Evolutionary conservation across 805 yeast genomes (phyloP), one percentile per base, ranked within the genome.

Genomic region (Hermanozyma aechmeae): DNA sequence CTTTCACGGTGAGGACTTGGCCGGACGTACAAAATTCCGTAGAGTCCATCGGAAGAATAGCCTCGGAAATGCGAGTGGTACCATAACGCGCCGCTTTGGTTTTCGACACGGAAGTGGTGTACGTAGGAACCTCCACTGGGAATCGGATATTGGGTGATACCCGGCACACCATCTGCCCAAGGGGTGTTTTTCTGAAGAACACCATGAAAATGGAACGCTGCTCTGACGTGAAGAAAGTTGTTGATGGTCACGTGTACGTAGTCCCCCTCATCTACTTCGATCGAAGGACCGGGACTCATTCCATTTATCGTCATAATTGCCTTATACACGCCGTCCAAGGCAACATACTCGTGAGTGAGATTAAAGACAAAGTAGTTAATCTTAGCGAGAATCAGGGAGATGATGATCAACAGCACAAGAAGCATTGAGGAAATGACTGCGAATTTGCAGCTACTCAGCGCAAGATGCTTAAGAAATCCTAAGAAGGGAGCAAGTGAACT

Each of bases 161-260:
- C 69, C 0, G 65, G 52, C 1, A 64, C 71, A 12, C 79, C 79
- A 32, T 72, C 79, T 37, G 65, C 53, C 48, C 53, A 62, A 10
- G 62, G 60, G 7, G 72, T 61, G 2, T 63, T 66, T 8, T 55
- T 50, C 33, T 67, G 72, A 7, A 56, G 51, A 29, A 71, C 39
- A 1, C 79, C 78, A 37, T 73, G 78, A 46, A 68, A 71, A 38
- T 72, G 79, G n/a, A 71, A 28, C 1, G 71, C 40, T 0, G 69
- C 61, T 0, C 59, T 43, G 3, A 52, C 56, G n/a, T 51, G 43
- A 5, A 62, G 47, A 13, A 46, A 40, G 38, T 71, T 72, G 23
- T 43, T 39, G 11, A 68, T 53, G 2, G 49, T 48, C 2, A 71
- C 58, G 5, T 33, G 34, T 1, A 56, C 33, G 55, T 59, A 32